Evolutionary conservation across 1,284 basidiomycete genomes (phyloP).

Genomic region (Psilocybe mexicana): DNA sequence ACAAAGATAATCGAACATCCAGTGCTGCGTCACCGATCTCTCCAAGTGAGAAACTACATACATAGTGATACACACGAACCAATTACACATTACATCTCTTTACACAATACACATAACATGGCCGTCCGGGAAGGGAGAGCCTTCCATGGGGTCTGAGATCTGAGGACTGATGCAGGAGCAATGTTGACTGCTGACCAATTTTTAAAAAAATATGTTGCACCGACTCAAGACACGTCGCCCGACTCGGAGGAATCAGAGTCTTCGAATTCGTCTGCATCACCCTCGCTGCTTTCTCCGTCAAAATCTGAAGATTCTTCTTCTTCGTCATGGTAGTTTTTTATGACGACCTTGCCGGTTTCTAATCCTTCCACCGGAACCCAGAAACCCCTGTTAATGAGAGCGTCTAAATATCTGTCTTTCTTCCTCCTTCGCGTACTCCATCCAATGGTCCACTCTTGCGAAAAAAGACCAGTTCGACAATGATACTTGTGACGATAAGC

Average conservation of each 20-base stretch:
- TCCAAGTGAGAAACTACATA: too few relatives aligned
- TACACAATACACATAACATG: too few relatives aligned
- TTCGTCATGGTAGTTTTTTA: conserved; percentile 27
- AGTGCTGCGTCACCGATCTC: too few relatives aligned
- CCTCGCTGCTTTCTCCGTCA: conserved; percentile 24
- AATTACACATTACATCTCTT: too few relatives aligned
- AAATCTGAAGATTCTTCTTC: conserved; percentile 27
- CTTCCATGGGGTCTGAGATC: too few relatives aligned
- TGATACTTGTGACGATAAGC: conserved; percentile 9
- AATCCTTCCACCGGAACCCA: conserved; percentile 16
- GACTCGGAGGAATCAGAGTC: background rate
- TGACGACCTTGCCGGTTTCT: conserved; percentile 20
- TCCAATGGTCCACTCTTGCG: conserved; percentile 32
- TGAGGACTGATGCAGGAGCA: too few relatives aligned
- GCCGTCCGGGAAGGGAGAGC: too few relatives aligned
- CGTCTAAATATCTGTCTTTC: conserved; percentile 33
- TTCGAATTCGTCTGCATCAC: conserved; percentile 22
- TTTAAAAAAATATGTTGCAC: too few relatives aligned
- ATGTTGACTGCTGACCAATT: too few relatives aligned
- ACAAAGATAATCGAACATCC: too few relatives aligned
- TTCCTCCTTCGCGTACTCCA: conserved; percentile 33
- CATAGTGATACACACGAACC: too few relatives aligned
- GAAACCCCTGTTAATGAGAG: conserved; percentile 34
- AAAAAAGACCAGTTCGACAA: conserved; percentile 9
- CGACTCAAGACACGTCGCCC: too few relatives aligned